Conservation (phyloP, 352 stramenopile genomes). For the Globisporangium perplexum region DNA sequence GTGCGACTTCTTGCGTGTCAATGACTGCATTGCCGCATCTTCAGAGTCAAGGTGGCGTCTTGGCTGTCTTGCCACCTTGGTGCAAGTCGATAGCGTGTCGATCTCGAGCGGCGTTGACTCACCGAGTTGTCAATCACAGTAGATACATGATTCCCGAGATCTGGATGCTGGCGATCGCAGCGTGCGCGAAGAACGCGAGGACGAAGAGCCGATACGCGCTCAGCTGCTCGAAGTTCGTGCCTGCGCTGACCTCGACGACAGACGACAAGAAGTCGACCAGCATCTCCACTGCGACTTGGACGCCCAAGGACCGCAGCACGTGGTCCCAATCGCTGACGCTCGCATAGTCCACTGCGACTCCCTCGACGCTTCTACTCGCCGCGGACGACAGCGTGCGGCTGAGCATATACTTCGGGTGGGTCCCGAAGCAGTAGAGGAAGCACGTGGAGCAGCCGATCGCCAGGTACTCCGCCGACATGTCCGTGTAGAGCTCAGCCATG, state of each 20-base stretch:
- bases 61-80: no score
- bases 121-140: background rate
- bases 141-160: conserved; percentile 22
- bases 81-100: no score
- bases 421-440: conserved; percentile 30
- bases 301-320: conserved; percentile 4
- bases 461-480: conserved; percentile 51
- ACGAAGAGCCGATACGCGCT: conserved; percentile 21
- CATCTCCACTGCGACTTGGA: conserved; percentile 10
- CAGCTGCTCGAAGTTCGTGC: conserved; percentile 18
- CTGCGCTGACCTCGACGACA: conserved; percentile 4
- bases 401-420: conserved; percentile 27
- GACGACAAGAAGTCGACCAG: conserved; percentile 7
- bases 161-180: conserved; percentile 26
- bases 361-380: background rate
- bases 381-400: background rate
- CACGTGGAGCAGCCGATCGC: conserved; percentile 37
- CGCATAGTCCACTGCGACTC: background rate
- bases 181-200: conserved; percentile 19
- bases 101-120: no score
- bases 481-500: conserved; percentile 26
- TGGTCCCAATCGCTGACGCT: background rate
- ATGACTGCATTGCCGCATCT: no score
- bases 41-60: no score
- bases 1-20: no score